These are phyloP conservation scores for Lasiodiplodia theobromae DNA, from an alignment of 2,329 filamentous ascomycete genomes.

Conservation along the genomic window DNA sequence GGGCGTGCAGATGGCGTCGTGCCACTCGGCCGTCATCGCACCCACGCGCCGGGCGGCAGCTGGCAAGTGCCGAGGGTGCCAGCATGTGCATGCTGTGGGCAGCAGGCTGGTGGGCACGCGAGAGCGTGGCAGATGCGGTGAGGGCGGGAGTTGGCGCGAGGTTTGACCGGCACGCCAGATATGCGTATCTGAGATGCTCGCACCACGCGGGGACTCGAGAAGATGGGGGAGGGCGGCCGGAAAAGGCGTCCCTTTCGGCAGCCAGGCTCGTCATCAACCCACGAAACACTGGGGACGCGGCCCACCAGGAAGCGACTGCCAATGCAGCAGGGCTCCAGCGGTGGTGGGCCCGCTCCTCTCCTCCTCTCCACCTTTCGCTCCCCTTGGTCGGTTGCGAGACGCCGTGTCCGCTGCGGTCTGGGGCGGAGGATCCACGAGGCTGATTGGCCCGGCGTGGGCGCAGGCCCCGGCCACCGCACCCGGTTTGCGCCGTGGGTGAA, in stretches of 20 bases:
- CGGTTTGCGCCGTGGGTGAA: constrained; percentile 16
- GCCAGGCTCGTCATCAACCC: constrained; percentile 14
- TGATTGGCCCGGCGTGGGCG: constrained; percentile 13
- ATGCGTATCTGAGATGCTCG: constrained; percentile 13
- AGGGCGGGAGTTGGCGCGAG: constrained; percentile 8
- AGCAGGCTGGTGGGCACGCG: no score
- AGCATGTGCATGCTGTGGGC: background rate
- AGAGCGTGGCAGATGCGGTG: constrained; percentile 7
- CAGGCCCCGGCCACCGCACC: constrained; percentile 7
- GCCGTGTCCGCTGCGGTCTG: background rate
- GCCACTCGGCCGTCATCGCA: background rate
- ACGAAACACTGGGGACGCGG: constrained; percentile 20
- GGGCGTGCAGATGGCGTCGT: constrained; percentile 7
- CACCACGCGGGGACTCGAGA: constrained; percentile 15
- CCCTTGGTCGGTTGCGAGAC: background rate
- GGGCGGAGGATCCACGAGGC: constrained; percentile 12
- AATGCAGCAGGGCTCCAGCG: background rate
- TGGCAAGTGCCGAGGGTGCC: constrained; percentile 9
- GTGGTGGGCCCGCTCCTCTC: constrained; percentile 13
- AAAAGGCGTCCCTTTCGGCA: constrained; percentile 18
- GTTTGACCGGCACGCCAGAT: constrained; percentile 13
- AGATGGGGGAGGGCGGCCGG: constrained; percentile 14
- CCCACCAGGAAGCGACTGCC: background rate
- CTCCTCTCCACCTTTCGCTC: constrained; percentile 21
- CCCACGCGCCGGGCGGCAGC: background rate